Conservation (phyloP, 2,329 filamentous ascomycete genomes). For the Penicillium brasilianum region DNA sequence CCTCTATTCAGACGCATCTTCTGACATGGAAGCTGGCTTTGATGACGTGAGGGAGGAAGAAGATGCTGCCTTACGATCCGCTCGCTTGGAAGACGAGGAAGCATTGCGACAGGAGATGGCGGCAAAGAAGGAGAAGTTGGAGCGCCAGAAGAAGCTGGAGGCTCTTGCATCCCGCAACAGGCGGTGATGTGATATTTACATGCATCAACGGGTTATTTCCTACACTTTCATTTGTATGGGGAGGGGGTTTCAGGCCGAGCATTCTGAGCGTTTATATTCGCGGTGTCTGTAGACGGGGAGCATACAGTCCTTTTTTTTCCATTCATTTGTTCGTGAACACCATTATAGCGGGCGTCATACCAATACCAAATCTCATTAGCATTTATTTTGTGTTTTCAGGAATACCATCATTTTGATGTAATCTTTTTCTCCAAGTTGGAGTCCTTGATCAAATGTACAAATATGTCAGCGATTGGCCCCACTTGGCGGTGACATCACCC, state of each 20-base stretch:
- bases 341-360: slow-evolving; percentile 27
- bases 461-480: slow-evolving; percentile 22
- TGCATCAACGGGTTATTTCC: slow-evolving; percentile 17
- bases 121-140: slow-evolving; percentile 54
- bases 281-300: slow-evolving; percentile 33
- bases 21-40: slow-evolving; percentile 58
- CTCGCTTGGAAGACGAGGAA: slow-evolving; percentile 54
- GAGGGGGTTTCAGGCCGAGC: slow-evolving; percentile 29
- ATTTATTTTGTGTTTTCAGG: neutral
- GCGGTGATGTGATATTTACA: slow-evolving; percentile 29
- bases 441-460: neutral
- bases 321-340: slow-evolving; percentile 18
- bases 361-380: slow-evolving; percentile 26
- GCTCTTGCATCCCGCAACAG: slow-evolving; percentile 43
- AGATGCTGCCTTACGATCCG: slow-evolving; percentile 45
- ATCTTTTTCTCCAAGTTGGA: neutral
- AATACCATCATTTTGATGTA: neutral
- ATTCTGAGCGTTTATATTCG: slow-evolving; percentile 39
- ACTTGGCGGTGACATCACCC: slow-evolving; percentile 44
- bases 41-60: slow-evolving; percentile 55
- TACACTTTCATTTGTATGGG: slow-evolving; percentile 23
- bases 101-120: slow-evolving; percentile 50
- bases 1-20: slow-evolving; percentile 52
- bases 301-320: slow-evolving; percentile 12
- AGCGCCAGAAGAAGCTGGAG: slow-evolving; percentile 50